Evolutionary conservation across 139 green algal genomes (phyloP), one percentile per base, ranked within the genome.

Genomic region (Volvox africanus): DNA sequence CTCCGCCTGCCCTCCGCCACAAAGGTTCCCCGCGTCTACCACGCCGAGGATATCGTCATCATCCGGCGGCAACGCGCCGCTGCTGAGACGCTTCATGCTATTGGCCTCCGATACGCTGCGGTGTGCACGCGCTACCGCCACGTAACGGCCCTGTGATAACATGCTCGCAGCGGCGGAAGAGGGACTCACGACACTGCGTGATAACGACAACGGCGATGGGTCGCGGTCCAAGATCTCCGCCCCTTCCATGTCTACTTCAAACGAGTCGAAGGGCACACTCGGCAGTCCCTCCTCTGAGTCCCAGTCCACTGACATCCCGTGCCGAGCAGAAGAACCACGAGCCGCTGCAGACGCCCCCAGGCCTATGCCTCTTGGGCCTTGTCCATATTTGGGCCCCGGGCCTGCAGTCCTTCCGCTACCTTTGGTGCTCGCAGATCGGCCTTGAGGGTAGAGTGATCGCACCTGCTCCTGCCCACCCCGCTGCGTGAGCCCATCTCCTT

Each of bases 71-170:
- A 50, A 26, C 33, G 30, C 22, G 9, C 18, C 50, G 50, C 9
- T 22, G 35, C 61, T 50, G 24, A 79, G 3, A 13, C 76, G 87
- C 76, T 78, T 78, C 1, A 76, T 61, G 87, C 87, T 90, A 55
- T 90, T 90, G 30, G 71, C 73, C n/a, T 91, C 87, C 22, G 87
- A 91, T 75, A 91, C 87, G 76, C 61, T 80, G 76, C 76, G 87
- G 87, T 91, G 87, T 61, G 76, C 87, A 12, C 76, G 76, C 24
- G 76, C 87, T 35, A 32, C 87, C 26, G 50, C 73, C 71, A 90
- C 50, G n/a, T 90, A 89, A 35, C 85, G 86, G 50, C 73, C 30
- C 86, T 76, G 50, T 32, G 86, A 90, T 55, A 90, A 44, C 20
- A 83, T 55, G 73, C 86, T 90, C 21, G 86, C 73, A 32, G 73